Evolutionary conservation across 2,329 filamentous ascomycete genomes (phyloP).

Genomic region (Exserohilum turcica): DNA sequence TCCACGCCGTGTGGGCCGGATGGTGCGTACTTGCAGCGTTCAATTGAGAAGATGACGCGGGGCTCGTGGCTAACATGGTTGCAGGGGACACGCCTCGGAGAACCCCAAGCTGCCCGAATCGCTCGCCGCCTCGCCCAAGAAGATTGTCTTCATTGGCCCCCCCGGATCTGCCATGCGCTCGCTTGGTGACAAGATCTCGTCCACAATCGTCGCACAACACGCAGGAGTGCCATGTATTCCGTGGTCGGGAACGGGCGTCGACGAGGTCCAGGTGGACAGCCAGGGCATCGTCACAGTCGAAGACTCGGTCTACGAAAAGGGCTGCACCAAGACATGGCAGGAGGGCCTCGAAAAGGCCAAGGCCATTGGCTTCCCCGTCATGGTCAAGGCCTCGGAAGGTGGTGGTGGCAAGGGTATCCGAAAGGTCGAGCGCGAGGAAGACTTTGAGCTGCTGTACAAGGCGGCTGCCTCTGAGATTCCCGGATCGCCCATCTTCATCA

Average conservation of each 20-base stretch:
- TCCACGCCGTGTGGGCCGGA: conserved; percentile 98
- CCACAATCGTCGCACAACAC: conserved; percentile 98
- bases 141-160: conserved; percentile 98
- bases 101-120: conserved; percentile 98
- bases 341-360: conserved; percentile 86
- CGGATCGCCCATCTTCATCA: conserved; percentile 99
- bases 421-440: conserved; percentile 84
- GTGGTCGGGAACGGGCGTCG: conserved; percentile 96
- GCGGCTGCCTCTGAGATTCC: conserved; percentile 97
- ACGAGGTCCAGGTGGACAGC: conserved; percentile 76
- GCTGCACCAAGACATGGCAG: conserved; percentile 86
- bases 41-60: neutral
- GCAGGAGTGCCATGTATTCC: conserved; percentile 95
- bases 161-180: conserved; percentile 98
- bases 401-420: conserved; percentile 99
- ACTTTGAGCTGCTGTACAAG: conserved; percentile 87
- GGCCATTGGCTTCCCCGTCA: conserved; percentile 96
- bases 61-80: conserved; percentile 22
- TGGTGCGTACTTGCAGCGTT: conserved; percentile 66
- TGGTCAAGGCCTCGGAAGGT: conserved; percentile 99
- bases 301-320: conserved; percentile 83
- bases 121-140: conserved; percentile 92
- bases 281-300: conserved; percentile 90
- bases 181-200: conserved; percentile 98
- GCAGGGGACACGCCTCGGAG: conserved; percentile 86